Evolutionary conservation across 1,284 basidiomycete species (phyloP).

Genomic region (Rhodotorula mucilaginosa): DNA sequence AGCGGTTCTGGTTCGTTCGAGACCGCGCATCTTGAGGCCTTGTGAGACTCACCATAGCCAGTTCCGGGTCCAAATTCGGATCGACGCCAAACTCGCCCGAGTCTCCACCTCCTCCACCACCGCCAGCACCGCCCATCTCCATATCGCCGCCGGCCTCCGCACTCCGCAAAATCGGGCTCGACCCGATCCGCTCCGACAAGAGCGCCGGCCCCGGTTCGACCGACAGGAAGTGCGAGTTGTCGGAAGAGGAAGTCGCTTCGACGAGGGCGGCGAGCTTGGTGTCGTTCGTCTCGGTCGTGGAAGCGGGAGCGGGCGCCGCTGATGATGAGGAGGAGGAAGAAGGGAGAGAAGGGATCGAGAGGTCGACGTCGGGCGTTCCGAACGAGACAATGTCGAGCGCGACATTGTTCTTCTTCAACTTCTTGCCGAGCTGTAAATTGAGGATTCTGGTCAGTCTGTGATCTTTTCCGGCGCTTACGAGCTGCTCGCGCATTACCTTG

Average conservation of each 20-base stretch:
- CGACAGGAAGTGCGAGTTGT: conserved; percentile 83
- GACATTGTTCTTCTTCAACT: conserved; percentile 99
- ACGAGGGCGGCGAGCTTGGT: conserved; percentile 70
- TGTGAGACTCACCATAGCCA: conserved; percentile 74
- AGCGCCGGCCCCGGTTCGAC: conserved; percentile 68
- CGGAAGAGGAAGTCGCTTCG: conserved; percentile 69
- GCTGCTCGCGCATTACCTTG: conserved; percentile 22
- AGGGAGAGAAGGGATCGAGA: conserved; percentile 23
- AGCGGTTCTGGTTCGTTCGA: no score
- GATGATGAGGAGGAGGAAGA: conserved; percentile 13
- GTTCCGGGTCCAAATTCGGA: conserved; percentile 89
- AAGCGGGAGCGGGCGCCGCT: conserved; percentile 61
- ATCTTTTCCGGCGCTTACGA: background rate
- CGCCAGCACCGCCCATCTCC: conserved; percentile 41
- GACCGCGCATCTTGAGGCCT: no score
- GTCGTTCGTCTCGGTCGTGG: conserved; percentile 56
- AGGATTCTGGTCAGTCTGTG: background rate
- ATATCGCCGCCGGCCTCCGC: conserved; percentile 56
- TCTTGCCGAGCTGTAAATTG: conserved; percentile 72
- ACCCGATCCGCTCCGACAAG: conserved; percentile 12
- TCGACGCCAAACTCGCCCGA: conserved; percentile 85
- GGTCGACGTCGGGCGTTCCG: conserved; percentile 48
- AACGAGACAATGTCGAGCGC: conserved; percentile 86
- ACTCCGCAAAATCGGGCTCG: conserved; percentile 56
- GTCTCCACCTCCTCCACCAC: conserved; percentile 47